Conservation (phyloP, 768 basidiomycete genomes). For the Trametopsis cervina region DNA sequence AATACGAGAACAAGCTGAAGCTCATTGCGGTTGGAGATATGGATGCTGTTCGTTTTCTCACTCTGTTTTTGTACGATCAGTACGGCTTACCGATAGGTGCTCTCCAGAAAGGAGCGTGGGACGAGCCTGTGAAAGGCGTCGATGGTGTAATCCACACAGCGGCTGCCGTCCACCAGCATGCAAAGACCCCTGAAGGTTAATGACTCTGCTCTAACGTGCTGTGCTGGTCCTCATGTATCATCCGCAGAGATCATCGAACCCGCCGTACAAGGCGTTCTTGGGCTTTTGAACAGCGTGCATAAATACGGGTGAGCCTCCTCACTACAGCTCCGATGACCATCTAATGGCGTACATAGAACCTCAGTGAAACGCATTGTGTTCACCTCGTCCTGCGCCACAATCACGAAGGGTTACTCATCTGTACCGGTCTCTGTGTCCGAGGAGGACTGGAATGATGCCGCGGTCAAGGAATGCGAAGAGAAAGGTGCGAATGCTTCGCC, state of each 20-base stretch:
- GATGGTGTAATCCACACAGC: constrained; percentile 27
- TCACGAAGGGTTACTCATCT: constrained; percentile 21
- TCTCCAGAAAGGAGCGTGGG: constrained; percentile 6
- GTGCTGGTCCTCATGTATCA: no score
- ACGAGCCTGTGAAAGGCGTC: constrained; percentile 38
- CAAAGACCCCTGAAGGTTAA: constrained; percentile 9
- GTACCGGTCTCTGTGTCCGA: constrained; percentile 22
- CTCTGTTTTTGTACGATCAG: no score
- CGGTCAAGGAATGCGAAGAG: constrained; percentile 35
- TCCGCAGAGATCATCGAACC: constrained; percentile 52
- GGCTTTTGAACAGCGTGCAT: constrained; percentile 49
- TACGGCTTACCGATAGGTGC: neutral
- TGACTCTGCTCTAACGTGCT: constrained; percentile 8
- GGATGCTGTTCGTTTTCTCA: constrained; percentile 30
- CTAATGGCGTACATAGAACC: constrained; percentile 1
- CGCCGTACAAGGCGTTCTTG: constrained; percentile 61
- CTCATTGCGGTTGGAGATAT: constrained; percentile 66
- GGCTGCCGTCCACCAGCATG: neutral
- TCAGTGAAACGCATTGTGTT: constrained; percentile 52
- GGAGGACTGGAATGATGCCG: constrained; percentile 51
- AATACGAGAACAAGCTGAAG: constrained; percentile 50
- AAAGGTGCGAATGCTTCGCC: constrained; percentile 36
- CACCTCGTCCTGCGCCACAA: constrained; percentile 48
- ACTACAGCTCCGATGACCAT: no score
- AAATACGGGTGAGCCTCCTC: constrained; percentile 30